Conservation (phyloP, 192 early-diverging fungal species). For the Rhizophagus clarus region DNA sequence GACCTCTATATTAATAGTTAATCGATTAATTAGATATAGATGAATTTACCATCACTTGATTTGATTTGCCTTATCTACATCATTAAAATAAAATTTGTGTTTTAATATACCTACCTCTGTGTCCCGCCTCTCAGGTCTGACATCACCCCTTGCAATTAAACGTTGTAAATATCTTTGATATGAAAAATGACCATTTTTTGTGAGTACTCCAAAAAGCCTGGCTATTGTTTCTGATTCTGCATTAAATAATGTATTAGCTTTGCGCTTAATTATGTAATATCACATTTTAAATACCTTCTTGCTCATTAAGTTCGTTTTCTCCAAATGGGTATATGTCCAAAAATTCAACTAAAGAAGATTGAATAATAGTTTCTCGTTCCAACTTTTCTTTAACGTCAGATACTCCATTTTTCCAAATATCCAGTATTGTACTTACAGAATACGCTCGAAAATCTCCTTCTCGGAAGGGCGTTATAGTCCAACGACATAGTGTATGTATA, state of each 20-base stretch:
- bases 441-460: constrained; percentile 52
- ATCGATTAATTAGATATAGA: neutral
- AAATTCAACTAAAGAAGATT: constrained; percentile 53
- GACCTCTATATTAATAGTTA: constrained; percentile 26
- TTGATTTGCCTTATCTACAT: no score
- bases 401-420: constrained; percentile 39
- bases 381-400: constrained; percentile 25
- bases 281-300: constrained; percentile 1
- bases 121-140: constrained; percentile 36
- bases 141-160: constrained; percentile 59
- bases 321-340: constrained; percentile 44
- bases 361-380: constrained; percentile 35
- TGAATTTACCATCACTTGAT: no score
- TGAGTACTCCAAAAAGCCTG: constrained; percentile 56
- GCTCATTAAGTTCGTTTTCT: neutral
- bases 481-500: constrained; percentile 51
- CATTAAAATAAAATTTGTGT: neutral
- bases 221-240: constrained; percentile 42
- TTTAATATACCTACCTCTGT: constrained; percentile 32
- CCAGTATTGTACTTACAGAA: constrained; percentile 48
- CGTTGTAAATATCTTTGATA: constrained; percentile 57
- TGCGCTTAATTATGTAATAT: neutral
- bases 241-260: constrained; percentile 1
- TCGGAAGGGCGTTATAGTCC: constrained; percentile 51
- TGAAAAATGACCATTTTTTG: constrained; percentile 48